Conservation (phyloP, 352 stramenopile genomes). For the Pythium oligandrum region DNA sequence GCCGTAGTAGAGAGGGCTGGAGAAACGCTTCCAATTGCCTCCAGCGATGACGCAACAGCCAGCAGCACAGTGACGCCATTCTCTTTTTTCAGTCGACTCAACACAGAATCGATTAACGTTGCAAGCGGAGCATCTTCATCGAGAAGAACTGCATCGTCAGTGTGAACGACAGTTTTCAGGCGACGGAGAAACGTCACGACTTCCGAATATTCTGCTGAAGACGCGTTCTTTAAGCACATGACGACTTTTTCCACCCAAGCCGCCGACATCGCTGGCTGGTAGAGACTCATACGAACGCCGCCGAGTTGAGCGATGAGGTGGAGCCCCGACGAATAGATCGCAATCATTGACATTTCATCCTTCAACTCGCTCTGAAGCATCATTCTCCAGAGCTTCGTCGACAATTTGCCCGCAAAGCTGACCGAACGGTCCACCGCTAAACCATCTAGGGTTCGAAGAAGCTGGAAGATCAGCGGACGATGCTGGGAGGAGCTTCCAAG, state of each 20-base stretch:
- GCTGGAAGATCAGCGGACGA: too few species aligned
- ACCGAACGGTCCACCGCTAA: too few species aligned
- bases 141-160: neutral
- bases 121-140: neutral
- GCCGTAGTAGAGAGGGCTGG: too few species aligned
- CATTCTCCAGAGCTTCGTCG: neutral
- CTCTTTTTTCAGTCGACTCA: neutral
- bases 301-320: slow-evolving; percentile 8
- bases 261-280: too few species aligned
- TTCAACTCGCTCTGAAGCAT: neutral
- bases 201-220: neutral
- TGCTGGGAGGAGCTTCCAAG: too few species aligned
- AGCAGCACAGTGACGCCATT: neutral
- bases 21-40: neutral
- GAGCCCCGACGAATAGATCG: slow-evolving; percentile 11
- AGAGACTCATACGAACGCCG: slow-evolving; percentile 1
- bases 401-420: neutral
- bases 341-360: neutral
- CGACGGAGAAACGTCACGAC: neutral
- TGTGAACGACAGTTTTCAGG: neutral
- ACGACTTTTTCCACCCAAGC: too few species aligned
- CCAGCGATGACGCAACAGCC: slow-evolving; percentile 1
- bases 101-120: slow-evolving; percentile 1
- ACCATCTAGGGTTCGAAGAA: too few species aligned
- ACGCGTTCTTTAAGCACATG: too few species aligned